Evolutionary conservation across 768 basidiomycete species (phyloP).

Genomic region (Glaciozyma antarctica): DNA sequence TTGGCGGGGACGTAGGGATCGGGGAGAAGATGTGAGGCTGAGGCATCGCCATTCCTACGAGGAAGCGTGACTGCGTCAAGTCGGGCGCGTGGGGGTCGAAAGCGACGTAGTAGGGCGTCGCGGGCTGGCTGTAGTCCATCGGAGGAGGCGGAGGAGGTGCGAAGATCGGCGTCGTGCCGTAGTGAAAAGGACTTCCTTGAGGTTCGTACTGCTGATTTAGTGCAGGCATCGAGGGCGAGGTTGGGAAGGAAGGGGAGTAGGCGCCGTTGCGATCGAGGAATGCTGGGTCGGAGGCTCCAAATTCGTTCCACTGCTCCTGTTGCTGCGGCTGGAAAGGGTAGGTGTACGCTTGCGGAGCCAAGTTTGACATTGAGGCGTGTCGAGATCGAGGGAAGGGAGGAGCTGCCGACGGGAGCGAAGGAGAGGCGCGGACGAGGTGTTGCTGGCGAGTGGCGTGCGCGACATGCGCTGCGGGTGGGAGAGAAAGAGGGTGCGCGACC

Average conservation of each 20-base stretch:
- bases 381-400: background rate
- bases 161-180: background rate
- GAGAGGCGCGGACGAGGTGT: background rate
- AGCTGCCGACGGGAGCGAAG: background rate
- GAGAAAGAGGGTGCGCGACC: conserved; percentile 30
- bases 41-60: background rate
- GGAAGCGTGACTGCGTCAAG: conserved; percentile 24
- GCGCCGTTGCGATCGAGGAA: no score
- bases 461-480: conserved; percentile 23
- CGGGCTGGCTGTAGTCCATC: background rate
- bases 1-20: background rate
- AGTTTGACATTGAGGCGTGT: background rate
- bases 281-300: background rate
- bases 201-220: background rate
- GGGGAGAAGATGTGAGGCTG: conserved; percentile 9
- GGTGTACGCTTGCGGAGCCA: background rate
- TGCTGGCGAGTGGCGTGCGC: background rate
- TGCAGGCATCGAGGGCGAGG: background rate
- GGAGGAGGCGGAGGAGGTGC: background rate
- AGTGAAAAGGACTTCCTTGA: background rate
- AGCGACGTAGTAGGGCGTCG: conserved; percentile 3
- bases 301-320: background rate
- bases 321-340: background rate
- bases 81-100: conserved; percentile 24
- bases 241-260: no score